Evolutionary conservation across 495 filamentous ascomycete species (phyloP), one percentile per base, ranked within the genome.

Genomic region (Aspergillus cristatus): DNA sequence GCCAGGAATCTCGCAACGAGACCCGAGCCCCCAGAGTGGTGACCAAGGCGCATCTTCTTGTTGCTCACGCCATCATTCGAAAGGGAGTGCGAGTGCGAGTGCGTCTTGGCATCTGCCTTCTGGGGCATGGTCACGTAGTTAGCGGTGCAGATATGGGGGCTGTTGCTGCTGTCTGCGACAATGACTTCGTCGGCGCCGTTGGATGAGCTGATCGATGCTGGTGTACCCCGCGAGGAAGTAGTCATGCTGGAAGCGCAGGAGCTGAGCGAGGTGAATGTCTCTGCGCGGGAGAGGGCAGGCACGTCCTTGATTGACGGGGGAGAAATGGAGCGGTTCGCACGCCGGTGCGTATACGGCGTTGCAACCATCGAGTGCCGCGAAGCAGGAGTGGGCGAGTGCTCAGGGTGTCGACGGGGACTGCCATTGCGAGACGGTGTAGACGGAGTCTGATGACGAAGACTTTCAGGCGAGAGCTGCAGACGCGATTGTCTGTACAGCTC

Each of bases 211-310:
- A 70, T 53, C 31, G 57, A 66, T 14, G 58, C 57, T 0, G 65
- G 65, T 4, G 64, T 67, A 31, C 58, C 62, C 8, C 60, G 55
- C 16, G 60, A 60, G 44, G 59, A 67, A 13, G 64, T 55, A 6
- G 63, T 59, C 14, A 68, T 14, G 43, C 70, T 63, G 39, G 59
- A 82, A 40, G 58, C 75, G 10, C 67, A 68, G 30, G 68, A 71
- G 42, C 63, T 53, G 14, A 68, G 46, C 18, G 69, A 67, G 29
- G 53, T 69, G 38, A 60, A 51, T 1, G 62, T 68, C 32, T 67
- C 59, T 0, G 66, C 58, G 12, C 63, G 68, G 0, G 70, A 68
- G 1, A 75, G 56, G 5, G 37, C 51, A 8, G 71, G 71, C 0
- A 75, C 56, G 38, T 70, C 67, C 16, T 66, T 59, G 25, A 65